Evolutionary conservation across 345 rosid species (phyloP).

Genomic region (Acer campestre): DNA sequence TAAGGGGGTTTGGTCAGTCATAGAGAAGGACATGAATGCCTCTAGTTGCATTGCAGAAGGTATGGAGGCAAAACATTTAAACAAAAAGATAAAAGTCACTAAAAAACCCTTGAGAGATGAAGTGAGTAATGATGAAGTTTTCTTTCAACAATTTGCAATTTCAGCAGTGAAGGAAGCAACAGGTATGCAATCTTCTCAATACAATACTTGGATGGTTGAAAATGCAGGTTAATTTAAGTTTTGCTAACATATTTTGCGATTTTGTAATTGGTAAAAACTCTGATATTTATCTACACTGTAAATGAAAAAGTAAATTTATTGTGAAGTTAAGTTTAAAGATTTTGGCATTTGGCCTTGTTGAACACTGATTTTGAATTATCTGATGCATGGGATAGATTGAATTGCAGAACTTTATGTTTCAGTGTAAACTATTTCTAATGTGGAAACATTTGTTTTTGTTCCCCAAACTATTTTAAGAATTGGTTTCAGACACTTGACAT

Average conservation of each 20-base stretch:
- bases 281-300: neutral
- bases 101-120: slow-evolving; percentile 31
- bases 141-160: slow-evolving; percentile 55
- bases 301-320: neutral
- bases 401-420: neutral
- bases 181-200: slow-evolving; percentile 31
- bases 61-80: slow-evolving; percentile 20
- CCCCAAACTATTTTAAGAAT: neutral
- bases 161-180: slow-evolving; percentile 60
- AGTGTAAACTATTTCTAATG: neutral
- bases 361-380: neutral
- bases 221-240: neutral
- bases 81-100: slow-evolving; percentile 39
- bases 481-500: neutral
- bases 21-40: slow-evolving; percentile 56
- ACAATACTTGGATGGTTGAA: neutral
- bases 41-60: slow-evolving; percentile 26
- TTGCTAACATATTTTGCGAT: neutral
- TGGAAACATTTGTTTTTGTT: neutral
- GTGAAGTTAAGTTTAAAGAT: neutral
- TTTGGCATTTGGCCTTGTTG: neutral
- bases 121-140: slow-evolving; percentile 34
- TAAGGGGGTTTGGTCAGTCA: slow-evolving; percentile 72
- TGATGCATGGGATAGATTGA: neutral
- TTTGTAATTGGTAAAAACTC: neutral